phyloP scores from a whole-genome alignment of 495 filamentous ascomycete species.

The Achaetomiella virescens region DNA sequence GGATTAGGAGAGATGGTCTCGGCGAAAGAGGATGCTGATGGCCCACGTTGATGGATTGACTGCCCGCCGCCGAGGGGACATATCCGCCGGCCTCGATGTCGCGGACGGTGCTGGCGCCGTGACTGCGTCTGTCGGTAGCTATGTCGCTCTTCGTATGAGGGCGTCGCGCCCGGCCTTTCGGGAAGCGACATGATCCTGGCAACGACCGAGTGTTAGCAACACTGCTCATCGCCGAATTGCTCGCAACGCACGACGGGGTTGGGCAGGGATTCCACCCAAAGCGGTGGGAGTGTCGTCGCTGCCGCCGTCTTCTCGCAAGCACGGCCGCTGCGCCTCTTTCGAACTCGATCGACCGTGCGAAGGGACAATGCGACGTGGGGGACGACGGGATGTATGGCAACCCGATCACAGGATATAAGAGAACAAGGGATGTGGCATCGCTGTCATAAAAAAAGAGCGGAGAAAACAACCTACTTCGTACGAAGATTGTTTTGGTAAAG shows the following conservation, averaged over 20 bases:
- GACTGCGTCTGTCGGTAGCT: slow-evolving; percentile 60
- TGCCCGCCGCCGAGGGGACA: slow-evolving; percentile 30
- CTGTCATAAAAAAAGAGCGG: slow-evolving; percentile 1
- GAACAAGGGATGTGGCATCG: slow-evolving; percentile 9
- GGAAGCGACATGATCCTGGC: slow-evolving; percentile 58
- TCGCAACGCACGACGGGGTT: neutral
- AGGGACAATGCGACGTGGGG: neutral
- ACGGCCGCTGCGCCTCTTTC: neutral
- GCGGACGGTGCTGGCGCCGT: slow-evolving; percentile 54
- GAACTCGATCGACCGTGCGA: neutral
- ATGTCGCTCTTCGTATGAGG: slow-evolving; percentile 51
- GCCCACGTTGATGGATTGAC: slow-evolving; percentile 43
- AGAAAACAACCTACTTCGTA: slow-evolving; percentile 21
- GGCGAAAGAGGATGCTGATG: slow-evolving; percentile 43
- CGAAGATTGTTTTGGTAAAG: slow-evolving; percentile 19
- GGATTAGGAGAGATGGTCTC: slow-evolving; percentile 47
- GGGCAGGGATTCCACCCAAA: slow-evolving; percentile 21
- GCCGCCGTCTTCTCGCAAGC: slow-evolving; percentile 3
- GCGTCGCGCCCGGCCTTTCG: slow-evolving; percentile 55
- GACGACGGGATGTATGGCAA: neutral
- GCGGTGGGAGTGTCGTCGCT: slow-evolving; percentile 3
- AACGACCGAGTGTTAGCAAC: slow-evolving; percentile 19
- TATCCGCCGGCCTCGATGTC: slow-evolving; percentile 61
- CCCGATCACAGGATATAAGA: neutral
- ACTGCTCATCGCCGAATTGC: neutral